Conservation (phyloP, 2,329 filamentous ascomycete genomes). For the Curvularia spicifera region DNA sequence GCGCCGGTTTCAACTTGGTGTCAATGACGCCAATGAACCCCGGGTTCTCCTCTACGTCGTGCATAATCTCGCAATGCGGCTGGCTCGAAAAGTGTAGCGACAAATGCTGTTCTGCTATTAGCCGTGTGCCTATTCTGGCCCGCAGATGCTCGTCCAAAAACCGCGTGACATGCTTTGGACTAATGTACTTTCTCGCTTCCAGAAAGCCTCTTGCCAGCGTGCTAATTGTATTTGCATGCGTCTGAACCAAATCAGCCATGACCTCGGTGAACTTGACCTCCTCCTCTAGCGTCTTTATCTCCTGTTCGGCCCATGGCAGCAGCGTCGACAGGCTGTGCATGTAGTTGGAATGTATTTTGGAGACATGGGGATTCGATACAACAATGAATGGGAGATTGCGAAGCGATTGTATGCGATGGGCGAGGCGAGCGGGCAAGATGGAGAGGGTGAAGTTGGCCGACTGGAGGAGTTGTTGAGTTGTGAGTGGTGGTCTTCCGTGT, state of each 20-base stretch:
- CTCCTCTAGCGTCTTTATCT: conserved; percentile 79
- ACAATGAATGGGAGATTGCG: conserved; percentile 97
- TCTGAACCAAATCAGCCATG: conserved; percentile 92
- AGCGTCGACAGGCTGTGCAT: conserved; percentile 90
- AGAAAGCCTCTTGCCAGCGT: conserved; percentile 90
- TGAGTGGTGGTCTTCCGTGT: conserved; percentile 83
- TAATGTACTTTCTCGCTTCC: conserved; percentile 91
- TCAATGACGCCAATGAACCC: conserved; percentile 96
- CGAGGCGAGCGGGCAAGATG: conserved; percentile 88
- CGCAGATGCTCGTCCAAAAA: conserved; percentile 95
- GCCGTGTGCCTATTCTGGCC: conserved; percentile 88
- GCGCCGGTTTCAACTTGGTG: conserved; percentile 81
- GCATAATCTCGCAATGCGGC: conserved; percentile 67
- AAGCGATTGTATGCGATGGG: conserved; percentile 90
- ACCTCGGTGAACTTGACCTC: conserved; percentile 91
- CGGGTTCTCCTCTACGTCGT: conserved; percentile 51
- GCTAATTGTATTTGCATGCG: conserved; percentile 92
- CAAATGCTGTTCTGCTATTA: conserved; percentile 97
- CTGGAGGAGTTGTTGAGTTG: conserved; percentile 77
- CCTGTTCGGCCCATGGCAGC: conserved; percentile 77
- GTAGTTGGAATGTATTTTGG: conserved; percentile 95
- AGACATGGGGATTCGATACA: conserved; percentile 95
- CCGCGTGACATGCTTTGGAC: conserved; percentile 77
- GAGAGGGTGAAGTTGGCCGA: conserved; percentile 96
- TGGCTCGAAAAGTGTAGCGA: conserved; percentile 80